Evolutionary conservation across 225 moss, liverwort and hornwort species (phyloP).

Genomic region (Polytrichum commune): DNA sequence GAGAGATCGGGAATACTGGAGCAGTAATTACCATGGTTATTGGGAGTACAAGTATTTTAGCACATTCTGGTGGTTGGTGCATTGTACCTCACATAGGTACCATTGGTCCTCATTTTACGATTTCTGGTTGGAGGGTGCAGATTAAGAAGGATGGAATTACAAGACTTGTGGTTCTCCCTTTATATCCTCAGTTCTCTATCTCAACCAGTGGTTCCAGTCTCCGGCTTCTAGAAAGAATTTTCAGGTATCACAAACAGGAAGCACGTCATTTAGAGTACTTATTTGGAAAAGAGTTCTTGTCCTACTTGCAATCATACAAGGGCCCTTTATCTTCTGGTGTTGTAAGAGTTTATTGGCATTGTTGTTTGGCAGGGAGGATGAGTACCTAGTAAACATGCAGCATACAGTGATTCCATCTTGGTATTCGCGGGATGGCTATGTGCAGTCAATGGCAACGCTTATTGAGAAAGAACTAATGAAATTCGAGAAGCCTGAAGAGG

Average conservation of each 20-base stretch:
- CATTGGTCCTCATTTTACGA: no score
- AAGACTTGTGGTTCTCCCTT: conserved; percentile 88
- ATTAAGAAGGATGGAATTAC: conserved; percentile 93
- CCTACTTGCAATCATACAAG: neutral
- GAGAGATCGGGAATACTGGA: no score
- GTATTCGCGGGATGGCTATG: conserved; percentile 95
- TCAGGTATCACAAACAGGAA: conserved; percentile 40
- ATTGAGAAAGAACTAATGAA: conserved; percentile 83
- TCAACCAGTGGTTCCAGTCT: conserved; percentile 99
- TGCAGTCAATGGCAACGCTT: conserved; percentile 89
- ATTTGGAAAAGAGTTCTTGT: neutral
- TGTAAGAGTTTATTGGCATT: neutral
- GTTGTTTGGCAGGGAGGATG: conserved; percentile 71
- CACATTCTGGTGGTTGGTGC: no score
- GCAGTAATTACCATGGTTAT: no score
- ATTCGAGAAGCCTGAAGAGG: conserved; percentile 88
- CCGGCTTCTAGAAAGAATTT: conserved; percentile 92
- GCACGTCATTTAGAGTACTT: neutral
- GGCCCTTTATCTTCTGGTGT: no score
- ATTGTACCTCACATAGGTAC: no score
- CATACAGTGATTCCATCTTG: conserved; percentile 98
- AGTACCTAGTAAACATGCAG: conserved; percentile 98
- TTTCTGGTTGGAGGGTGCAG: conserved; percentile 38
- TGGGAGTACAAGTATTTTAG: no score
- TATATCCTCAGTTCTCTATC: conserved; percentile 96